phyloP scores from a whole-genome alignment of 306 rosid species.

The Herpetospermum pedunculosum region DNA sequence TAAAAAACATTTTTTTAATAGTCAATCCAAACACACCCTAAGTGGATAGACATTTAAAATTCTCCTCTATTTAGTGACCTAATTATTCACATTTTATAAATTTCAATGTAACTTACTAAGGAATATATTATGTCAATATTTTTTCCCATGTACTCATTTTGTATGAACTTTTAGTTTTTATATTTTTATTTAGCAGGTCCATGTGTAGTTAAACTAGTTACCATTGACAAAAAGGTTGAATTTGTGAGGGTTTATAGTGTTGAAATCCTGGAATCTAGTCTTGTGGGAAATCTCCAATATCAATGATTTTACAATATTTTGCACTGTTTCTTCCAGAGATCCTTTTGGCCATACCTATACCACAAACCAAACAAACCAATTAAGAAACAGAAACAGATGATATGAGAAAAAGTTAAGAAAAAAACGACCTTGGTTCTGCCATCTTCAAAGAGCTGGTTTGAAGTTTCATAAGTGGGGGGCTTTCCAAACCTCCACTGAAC shows the following conservation, averaged over 20 bases:
- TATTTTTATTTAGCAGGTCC: too few relatives aligned
- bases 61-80: too few relatives aligned
- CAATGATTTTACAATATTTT: conserved; percentile 41
- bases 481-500: conserved; percentile 54
- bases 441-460: conserved; percentile 43
- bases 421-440: conserved; percentile 50
- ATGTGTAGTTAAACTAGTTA: too few relatives aligned
- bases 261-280: conserved; percentile 30
- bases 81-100: too few relatives aligned
- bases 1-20: too few relatives aligned
- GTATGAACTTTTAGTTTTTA: too few relatives aligned
- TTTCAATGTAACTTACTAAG: too few relatives aligned
- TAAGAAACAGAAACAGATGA: not conserved
- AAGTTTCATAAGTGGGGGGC: conserved; percentile 40
- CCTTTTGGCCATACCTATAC: conserved; percentile 44
- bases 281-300: conserved; percentile 42
- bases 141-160: too few relatives aligned
- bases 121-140: too few relatives aligned
- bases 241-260: conserved; percentile 27
- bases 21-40: too few relatives aligned
- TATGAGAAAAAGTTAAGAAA: not conserved
- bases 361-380: not conserved
- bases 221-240: conserved; percentile 40
- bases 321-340: conserved; percentile 50
- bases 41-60: too few relatives aligned